Evolutionary conservation across 192 early-diverging fungal species (phyloP), one percentile per base, ranked within the genome.

Genomic region (Coemansia javaensis): DNA sequence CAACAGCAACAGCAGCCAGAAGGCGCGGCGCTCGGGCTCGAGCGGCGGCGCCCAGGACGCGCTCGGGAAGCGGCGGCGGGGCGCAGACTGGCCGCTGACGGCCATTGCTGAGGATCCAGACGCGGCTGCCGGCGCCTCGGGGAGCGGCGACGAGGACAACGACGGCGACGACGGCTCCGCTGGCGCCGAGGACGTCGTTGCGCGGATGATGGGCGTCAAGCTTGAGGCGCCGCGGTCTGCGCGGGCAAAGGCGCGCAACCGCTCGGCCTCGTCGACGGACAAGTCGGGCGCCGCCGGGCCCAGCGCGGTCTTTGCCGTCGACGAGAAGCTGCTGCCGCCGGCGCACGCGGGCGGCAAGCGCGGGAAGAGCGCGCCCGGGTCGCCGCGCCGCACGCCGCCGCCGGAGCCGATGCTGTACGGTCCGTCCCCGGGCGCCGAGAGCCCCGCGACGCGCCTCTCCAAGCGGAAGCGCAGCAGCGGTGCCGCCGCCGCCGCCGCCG

Each of bases 281-380:
- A 65, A 56, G 43, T 31, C 40, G 4, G 32, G 32, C 10, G 24
- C 31, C 12, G 27, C 39, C 12, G 31, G 14, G 30, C 11, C 18
- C 11, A 13, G n/a, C n/a, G 32, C 28, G 16, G 28, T 17, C 17
- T 40, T 35, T 40, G 25, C 20, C 4, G 43, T 32, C 31, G 14
- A 25, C 43, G 43, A 44, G 16, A 16, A 13, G 16, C 11, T 16
- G 2, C 10, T 28, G 17, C 11, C 15, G 16, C 15, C 25, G 2
- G 27, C 14, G 11, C 23, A 16, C 0, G 28, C 24, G 15, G 44
- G 14, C 20, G 38, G 41, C 17, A 24, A 39, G 22, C 27, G 67
- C 21, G 67, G 59, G 3, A 57, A 52, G 38, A 71, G 67, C 40
- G 56, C 15, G 41, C 67, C 67, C 9, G 67, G 67, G 16, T 71